Evolutionary conservation across 2,329 filamentous ascomycete species (phyloP).

Genomic region (Claviceps fusiformis): DNA sequence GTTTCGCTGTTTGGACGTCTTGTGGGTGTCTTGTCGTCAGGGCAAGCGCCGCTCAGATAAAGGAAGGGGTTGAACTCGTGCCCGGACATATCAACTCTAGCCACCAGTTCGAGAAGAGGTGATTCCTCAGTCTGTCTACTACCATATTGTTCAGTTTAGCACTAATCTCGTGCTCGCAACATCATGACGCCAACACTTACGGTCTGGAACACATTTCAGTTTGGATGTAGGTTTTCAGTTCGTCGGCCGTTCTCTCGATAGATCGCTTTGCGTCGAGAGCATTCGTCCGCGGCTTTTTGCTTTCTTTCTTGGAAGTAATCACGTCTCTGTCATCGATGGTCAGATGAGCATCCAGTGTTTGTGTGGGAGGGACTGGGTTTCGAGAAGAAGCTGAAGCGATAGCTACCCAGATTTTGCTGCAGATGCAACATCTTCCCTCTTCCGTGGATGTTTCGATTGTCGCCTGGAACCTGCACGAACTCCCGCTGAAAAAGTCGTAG

Average conservation of each 20-base stretch:
- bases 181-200: slow-evolving; percentile 3
- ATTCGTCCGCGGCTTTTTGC: background rate
- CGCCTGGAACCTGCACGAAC: background rate
- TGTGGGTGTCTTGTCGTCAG: background rate
- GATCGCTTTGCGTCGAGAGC: slow-evolving; percentile 1
- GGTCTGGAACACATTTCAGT: background rate
- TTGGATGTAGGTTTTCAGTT: slow-evolving; percentile 3
- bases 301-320: background rate
- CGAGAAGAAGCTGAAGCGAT: background rate
- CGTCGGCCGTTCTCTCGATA: background rate
- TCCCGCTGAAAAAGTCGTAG: background rate
- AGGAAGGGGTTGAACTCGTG: background rate
- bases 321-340: background rate
- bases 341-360: background rate
- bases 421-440: background rate
- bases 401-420: background rate
- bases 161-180: background rate
- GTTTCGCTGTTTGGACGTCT: background rate
- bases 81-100: background rate
- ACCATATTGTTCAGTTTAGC: background rate
- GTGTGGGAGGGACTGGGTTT: too few species aligned
- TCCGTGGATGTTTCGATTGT: background rate
- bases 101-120: background rate
- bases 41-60: background rate
- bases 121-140: background rate